These are phyloP conservation scores for Cladosporium colombiae DNA, from an alignment of 2,329 filamentous ascomycete genomes.

Conservation along the genomic window DNA sequence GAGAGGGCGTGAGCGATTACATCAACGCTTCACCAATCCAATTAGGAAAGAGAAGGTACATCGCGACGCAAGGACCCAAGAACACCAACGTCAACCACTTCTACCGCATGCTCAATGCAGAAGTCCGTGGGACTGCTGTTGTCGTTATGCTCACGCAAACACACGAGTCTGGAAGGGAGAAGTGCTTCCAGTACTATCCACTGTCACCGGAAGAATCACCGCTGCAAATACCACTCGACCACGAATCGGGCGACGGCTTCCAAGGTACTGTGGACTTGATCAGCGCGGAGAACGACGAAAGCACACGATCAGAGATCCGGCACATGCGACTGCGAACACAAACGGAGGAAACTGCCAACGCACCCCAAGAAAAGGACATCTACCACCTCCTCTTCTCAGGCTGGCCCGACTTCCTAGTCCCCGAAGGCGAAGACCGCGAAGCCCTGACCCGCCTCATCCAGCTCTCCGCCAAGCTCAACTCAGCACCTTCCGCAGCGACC, in stretches of 20 bases:
- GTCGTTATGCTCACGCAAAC: slow-evolving; percentile 95
- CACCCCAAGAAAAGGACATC: slow-evolving; percentile 62
- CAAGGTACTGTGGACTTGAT: slow-evolving; percentile 67
- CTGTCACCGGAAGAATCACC: slow-evolving; percentile 35
- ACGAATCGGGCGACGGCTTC: slow-evolving; percentile 50
- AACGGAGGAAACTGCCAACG: slow-evolving; percentile 38
- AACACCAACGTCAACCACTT: slow-evolving; percentile 73
- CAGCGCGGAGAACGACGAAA: slow-evolving; percentile 56
- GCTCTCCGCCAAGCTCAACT: slow-evolving; percentile 61
- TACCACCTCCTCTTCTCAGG: slow-evolving; percentile 83
- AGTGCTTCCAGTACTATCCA: slow-evolving; percentile 83
- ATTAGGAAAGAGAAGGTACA: slow-evolving; percentile 62
- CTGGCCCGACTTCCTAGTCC: slow-evolving; percentile 90
- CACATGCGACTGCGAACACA: slow-evolving; percentile 60
- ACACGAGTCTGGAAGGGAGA: slow-evolving; percentile 73
- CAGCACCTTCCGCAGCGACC: slow-evolving; percentile 30
- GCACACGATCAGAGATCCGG: slow-evolving; percentile 67
- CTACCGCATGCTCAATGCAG: slow-evolving; percentile 86
- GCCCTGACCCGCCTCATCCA: slow-evolving; percentile 70
- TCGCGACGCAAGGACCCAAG: slow-evolving; percentile 88
- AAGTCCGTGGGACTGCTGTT: slow-evolving; percentile 63
- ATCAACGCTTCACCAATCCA: slow-evolving; percentile 54
- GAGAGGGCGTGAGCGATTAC: slow-evolving; percentile 60
- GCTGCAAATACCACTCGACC: slow-evolving; percentile 30
- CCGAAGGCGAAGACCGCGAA: slow-evolving; percentile 65